Evolutionary conservation across 805 yeast species (phyloP).

Genomic region (Ogataea saltuana): DNA sequence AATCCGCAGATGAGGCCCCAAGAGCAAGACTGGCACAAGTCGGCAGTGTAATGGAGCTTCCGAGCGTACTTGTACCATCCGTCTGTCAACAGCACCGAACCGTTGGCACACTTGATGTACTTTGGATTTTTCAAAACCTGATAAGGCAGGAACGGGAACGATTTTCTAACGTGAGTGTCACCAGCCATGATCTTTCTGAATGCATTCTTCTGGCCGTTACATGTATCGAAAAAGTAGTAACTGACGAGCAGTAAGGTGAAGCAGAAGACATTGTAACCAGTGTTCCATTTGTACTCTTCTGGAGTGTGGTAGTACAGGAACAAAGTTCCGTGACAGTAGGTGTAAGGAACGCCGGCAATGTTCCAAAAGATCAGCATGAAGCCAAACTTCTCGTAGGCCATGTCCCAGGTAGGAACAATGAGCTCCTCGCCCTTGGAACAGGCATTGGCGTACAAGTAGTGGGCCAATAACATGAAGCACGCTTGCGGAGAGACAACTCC

Average conservation of each 20-base stretch:
- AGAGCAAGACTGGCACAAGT: slow-evolving; percentile 79
- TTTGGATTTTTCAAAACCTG: slow-evolving; percentile 81
- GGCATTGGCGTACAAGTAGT: slow-evolving; percentile 94
- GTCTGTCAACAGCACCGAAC: slow-evolving; percentile 80
- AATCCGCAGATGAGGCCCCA: slow-evolving; percentile 95
- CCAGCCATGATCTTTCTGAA: slow-evolving; percentile 87
- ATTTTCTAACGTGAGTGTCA: slow-evolving; percentile 69
- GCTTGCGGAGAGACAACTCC: slow-evolving; percentile 82
- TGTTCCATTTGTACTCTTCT: slow-evolving; percentile 73
- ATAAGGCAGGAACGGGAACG: slow-evolving; percentile 92
- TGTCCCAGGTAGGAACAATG: slow-evolving; percentile 98
- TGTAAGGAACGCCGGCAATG: slow-evolving; percentile 98
- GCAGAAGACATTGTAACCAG: slow-evolving; percentile 56
- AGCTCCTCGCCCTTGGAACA: slow-evolving; percentile 97
- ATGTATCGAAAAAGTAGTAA: slow-evolving; percentile 92
- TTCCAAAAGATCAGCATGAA: slow-evolving; percentile 99
- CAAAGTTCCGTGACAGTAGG: slow-evolving; percentile 92
- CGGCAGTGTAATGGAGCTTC: slow-evolving; percentile 94
- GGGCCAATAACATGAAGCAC: slow-evolving; percentile 71
- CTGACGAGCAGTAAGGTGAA: slow-evolving; percentile 61
- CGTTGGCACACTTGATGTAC: slow-evolving; percentile 81
- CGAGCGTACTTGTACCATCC: slow-evolving; percentile 96
- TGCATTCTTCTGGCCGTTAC: slow-evolving; percentile 91
- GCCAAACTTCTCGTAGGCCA: slow-evolving; percentile 99
- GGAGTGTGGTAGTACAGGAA: slow-evolving; percentile 85